Evolutionary conservation across 768 basidiomycete species (phyloP).

Genomic region (Phlegmacium glaucopus): DNA sequence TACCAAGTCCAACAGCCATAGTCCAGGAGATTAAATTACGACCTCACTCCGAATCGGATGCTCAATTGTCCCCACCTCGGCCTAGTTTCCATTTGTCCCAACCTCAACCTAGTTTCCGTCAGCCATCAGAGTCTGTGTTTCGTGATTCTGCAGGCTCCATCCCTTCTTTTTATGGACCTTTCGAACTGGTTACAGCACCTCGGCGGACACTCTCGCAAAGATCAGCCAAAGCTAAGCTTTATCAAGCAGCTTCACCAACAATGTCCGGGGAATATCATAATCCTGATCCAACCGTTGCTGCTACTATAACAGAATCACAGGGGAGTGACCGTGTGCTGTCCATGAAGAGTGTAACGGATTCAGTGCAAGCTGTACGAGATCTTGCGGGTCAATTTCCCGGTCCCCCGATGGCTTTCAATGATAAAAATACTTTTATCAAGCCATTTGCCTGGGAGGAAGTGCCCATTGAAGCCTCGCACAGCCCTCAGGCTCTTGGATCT

Average conservation of each 20-base stretch:
- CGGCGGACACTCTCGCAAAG: constrained; percentile 23
- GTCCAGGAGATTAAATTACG: constrained; percentile 23
- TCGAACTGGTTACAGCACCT: constrained; percentile 24
- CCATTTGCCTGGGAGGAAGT: background rate
- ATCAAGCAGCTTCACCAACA: constrained; percentile 7
- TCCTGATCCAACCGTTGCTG: constrained; percentile 4
- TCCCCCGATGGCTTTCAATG: constrained; percentile 35
- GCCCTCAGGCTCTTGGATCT: constrained; percentile 13
- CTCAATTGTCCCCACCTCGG: constrained; percentile 6
- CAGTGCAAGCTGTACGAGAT: constrained; percentile 43
- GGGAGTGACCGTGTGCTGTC: constrained; percentile 11
- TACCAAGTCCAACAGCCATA: constrained; percentile 34
- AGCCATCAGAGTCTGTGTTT: background rate
- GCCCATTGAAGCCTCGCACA: background rate
- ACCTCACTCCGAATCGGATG: constrained; percentile 17
- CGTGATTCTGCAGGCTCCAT: constrained; percentile 11
- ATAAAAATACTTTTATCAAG: constrained; percentile 4
- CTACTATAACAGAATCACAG: constrained; percentile 6
- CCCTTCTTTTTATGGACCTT: constrained; percentile 11
- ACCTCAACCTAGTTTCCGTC: constrained; percentile 10
- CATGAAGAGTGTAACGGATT: constrained; percentile 37
- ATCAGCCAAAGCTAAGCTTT: constrained; percentile 17
- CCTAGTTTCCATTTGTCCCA: constrained; percentile 10
- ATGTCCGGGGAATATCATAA: background rate
- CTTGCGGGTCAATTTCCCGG: constrained; percentile 53